A percentile compares a stretch with the other conserved stretches of the same genome.
phyloP scores from a whole-genome alignment of 2,329 filamentous ascomycete species.

The Diaporthe sp. region DNA sequence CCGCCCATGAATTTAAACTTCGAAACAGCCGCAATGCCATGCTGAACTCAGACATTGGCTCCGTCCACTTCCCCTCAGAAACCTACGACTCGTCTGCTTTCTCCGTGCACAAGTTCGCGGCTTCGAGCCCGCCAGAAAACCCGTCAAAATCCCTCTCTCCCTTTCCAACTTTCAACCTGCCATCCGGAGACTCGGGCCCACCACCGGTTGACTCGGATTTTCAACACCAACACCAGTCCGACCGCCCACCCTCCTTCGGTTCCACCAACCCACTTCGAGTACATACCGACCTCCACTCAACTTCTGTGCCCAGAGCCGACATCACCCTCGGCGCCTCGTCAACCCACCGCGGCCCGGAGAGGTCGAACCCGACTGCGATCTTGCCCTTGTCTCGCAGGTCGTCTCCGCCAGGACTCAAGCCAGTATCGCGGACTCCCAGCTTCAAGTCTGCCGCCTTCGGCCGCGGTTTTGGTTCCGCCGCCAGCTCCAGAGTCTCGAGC shows the following conservation, averaged over 20 bases:
- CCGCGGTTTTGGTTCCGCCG: conserved; percentile 64
- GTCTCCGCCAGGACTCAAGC: conserved; percentile 58
- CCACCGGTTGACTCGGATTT: conserved; percentile 31
- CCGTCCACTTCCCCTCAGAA: conserved; percentile 29
- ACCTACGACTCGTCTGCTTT: conserved; percentile 30
- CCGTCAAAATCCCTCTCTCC: conserved; percentile 44
- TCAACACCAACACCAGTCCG: conserved; percentile 34
- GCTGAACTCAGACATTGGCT: conserved; percentile 37
- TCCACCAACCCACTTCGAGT: conserved; percentile 34
- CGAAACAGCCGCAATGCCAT: conserved; percentile 39
- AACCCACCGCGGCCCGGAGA: conserved; percentile 27
- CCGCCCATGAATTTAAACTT: conserved; percentile 33
- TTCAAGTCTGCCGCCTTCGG: conserved; percentile 64
- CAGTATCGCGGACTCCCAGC: conserved; percentile 69
- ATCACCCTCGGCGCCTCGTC: conserved; percentile 33
- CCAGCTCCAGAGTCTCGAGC: conserved; percentile 77
- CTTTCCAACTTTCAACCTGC: conserved; percentile 39
- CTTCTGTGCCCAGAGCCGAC: conserved; percentile 37
- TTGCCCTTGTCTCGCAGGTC: conserved; percentile 50
- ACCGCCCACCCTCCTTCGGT: conserved; percentile 29
- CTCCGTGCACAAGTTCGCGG: conserved; percentile 30
- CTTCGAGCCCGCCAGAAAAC: conserved; percentile 38
- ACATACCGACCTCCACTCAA: conserved; percentile 37
- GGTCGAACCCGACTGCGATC: conserved; percentile 40
- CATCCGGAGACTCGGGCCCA: conserved; percentile 33